Evolutionary conservation across 768 basidiomycete species (phyloP), one percentile per base, ranked within the genome.

Genomic region (Austroboletus eburneus): DNA sequence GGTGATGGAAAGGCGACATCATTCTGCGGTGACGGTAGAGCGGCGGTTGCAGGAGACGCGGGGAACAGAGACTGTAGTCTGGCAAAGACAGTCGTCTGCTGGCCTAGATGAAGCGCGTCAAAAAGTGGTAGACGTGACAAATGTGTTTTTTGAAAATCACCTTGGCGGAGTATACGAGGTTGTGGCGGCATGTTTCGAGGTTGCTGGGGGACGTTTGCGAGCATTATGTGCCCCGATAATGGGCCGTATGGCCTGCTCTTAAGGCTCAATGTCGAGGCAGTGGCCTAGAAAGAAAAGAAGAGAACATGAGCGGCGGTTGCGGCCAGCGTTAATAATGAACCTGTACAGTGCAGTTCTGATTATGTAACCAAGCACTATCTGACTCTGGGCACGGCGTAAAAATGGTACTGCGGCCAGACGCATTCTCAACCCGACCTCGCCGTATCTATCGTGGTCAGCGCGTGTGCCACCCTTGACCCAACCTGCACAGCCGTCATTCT

Each of bases 31-130:
- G 52, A 29, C 45, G 51, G 49, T 27, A 58, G 49, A 18, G 49
- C 42, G 25, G 54, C 23, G 34, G 64, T 42, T 27, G 51, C 61
- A 9, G 68, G 62, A 14, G 68, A 60, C 22, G 64, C 54, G 7
- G 79, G 77, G 49, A 83, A 72, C 25, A 81, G 61, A 10, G 72
- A 71, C 43, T 81, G 80, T 25, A 81, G 55, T 37, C 78, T 75
- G 24, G 78, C 67, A 24, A 80, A 57, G 21, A 80, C 71, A 38
- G 69, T n/a, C n/a, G n/a, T 68, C 24, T 65, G 67, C 51, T 71
- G 68, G 45, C 65, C 67, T 69, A 39, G 14, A 37, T n/a, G 24
- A 41, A 27, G 29, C 40, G 33, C 9, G 49, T 54, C 29, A 52
- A 40, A 39, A 21, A 1, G 25, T 2, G 37, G 24, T 22, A 45